phyloP scores from a whole-genome alignment of 768 basidiomycete genomes.

The Baorangia bicolor region DNA sequence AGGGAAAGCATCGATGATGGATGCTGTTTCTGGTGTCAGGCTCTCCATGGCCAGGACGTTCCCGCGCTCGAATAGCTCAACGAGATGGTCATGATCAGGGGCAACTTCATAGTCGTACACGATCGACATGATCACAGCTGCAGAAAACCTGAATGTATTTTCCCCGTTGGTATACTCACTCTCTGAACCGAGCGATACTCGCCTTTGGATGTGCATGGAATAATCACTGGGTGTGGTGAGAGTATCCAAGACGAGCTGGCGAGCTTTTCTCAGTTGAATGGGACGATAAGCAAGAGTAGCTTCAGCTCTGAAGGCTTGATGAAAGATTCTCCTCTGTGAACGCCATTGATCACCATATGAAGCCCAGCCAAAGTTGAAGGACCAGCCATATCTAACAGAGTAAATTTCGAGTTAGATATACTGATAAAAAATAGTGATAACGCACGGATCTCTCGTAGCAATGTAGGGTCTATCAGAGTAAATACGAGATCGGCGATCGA shows the following conservation, averaged over 20 bases:
- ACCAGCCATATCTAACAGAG: slow-evolving; percentile 20
- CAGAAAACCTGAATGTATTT: slow-evolving; percentile 27
- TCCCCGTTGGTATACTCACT: background rate
- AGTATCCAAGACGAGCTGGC: slow-evolving; percentile 16
- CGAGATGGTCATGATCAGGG: slow-evolving; percentile 36
- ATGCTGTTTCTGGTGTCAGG: slow-evolving; percentile 16
- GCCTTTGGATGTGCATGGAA: slow-evolving; percentile 9
- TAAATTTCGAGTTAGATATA: background rate
- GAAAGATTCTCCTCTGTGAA: slow-evolving; percentile 22
- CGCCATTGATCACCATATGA: slow-evolving; percentile 26
- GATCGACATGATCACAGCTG: slow-evolving; percentile 39
- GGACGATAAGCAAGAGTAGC: slow-evolving; percentile 9
- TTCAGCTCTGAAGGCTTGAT: slow-evolving; percentile 25
- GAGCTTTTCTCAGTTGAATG: slow-evolving; percentile 19
- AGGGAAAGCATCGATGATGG: slow-evolving; percentile 21
- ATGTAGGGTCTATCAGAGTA: slow-evolving; percentile 29
- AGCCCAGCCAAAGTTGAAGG: slow-evolving; percentile 15
- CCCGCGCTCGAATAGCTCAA: slow-evolving; percentile 37
- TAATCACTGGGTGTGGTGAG: slow-evolving; percentile 6
- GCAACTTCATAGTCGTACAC: slow-evolving; percentile 38
- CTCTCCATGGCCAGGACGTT: slow-evolving; percentile 12
- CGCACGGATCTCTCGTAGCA: slow-evolving; percentile 16
- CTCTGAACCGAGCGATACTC: background rate
- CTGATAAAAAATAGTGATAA: background rate
- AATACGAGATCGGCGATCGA: slow-evolving; percentile 26